phyloP scores from a whole-genome alignment of 208 protist genomes.

The Porcisia deanei region DNA sequence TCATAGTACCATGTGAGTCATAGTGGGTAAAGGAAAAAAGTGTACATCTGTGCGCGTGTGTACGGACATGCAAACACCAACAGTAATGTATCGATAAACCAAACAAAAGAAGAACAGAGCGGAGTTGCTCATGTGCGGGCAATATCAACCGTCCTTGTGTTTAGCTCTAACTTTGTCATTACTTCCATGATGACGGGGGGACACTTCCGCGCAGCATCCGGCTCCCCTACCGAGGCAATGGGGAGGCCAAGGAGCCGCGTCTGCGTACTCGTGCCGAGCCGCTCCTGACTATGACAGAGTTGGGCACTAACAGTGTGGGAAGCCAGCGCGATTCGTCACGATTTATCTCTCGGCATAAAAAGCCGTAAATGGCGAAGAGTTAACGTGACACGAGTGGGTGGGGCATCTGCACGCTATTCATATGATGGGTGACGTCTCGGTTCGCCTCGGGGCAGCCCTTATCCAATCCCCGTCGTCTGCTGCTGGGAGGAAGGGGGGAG shows the following conservation, averaged over 20 bases:
- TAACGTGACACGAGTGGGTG: background rate
- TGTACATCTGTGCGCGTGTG: background rate
- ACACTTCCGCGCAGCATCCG: too few relatives aligned
- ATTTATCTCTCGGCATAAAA: background rate
- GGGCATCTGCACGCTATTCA: background rate
- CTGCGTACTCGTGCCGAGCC: too few relatives aligned
- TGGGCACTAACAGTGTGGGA: too few relatives aligned
- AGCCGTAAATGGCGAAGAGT: background rate
- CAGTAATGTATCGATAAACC: background rate
- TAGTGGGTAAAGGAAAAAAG: background rate
- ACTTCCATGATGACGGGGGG: background rate
- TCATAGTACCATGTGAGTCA: background rate
- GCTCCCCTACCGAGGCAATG: too few relatives aligned
- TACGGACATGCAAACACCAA: background rate
- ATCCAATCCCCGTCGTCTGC: background rate
- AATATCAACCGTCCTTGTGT: too few relatives aligned
- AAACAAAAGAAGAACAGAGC: background rate
- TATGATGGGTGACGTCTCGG: background rate
- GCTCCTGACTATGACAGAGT: too few relatives aligned
- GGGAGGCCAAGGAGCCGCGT: too few relatives aligned
- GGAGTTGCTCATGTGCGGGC: background rate
- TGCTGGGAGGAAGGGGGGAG: background rate
- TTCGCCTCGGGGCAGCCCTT: background rate
- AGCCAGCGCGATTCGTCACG: background rate
- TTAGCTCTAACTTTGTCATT: background rate